phyloP scores from a whole-genome alignment of 192 early-diverging fungal genomes.

The Allomyces arbusculus region DNA sequence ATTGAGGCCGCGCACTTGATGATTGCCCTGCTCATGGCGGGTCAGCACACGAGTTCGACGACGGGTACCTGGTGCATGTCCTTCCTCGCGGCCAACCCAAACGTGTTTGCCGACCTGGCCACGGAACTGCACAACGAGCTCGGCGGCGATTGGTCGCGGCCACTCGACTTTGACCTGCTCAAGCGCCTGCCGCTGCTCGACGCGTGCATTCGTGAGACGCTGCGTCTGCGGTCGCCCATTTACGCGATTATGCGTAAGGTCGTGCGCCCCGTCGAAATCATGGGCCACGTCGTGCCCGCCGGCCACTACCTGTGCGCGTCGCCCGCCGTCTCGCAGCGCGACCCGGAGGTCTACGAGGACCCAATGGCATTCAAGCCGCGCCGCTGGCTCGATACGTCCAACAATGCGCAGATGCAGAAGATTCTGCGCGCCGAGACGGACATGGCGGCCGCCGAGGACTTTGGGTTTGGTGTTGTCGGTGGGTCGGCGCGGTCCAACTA shows the following conservation, averaged over 20 bases:
- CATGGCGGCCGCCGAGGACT: conserved; percentile 36
- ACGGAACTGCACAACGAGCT: conserved; percentile 45
- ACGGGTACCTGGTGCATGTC: conserved; percentile 81
- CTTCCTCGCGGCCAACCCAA: conserved; percentile 57
- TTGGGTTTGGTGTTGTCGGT: conserved; percentile 51
- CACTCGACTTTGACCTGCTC: conserved; percentile 47
- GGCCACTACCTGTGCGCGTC: conserved; percentile 73
- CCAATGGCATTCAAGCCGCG: conserved; percentile 58
- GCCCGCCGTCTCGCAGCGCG: conserved; percentile 60
- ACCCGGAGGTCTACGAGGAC: conserved; percentile 57
- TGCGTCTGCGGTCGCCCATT: conserved; percentile 86
- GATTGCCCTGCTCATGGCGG: conserved; percentile 92
- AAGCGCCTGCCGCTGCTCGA: conserved; percentile 59
- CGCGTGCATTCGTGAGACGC: conserved; percentile 67
- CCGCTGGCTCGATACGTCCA: conserved; percentile 38
- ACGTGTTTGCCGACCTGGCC: conserved; percentile 44
- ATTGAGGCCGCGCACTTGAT: conserved; percentile 78
- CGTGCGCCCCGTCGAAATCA: conserved; percentile 35
- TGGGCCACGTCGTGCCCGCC: conserved; percentile 66
- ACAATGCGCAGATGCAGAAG: conserved; percentile 28
- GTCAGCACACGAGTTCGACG: conserved; percentile 90
- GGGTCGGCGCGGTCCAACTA: conserved; percentile 53
- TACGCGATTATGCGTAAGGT: conserved; percentile 87
- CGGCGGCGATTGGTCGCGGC: conserved; percentile 25
- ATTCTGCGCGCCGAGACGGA: conserved; percentile 15